Evolutionary conservation across 2,329 filamentous ascomycete genomes (phyloP), one percentile per base, ranked within the genome.

Genomic region (Talaromyces sp.): DNA sequence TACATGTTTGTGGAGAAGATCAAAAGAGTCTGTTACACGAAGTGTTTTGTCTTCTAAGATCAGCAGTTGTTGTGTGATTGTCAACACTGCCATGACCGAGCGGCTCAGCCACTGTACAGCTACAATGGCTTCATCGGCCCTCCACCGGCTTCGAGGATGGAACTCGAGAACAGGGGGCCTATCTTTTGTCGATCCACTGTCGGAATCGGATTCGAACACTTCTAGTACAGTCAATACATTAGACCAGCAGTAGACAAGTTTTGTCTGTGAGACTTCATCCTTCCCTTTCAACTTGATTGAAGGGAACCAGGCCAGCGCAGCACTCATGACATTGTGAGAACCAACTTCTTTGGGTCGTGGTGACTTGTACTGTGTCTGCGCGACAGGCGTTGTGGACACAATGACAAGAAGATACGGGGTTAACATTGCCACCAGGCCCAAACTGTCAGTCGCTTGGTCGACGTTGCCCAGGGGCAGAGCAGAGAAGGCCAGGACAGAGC

Each of bases 231-330:
- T 97, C 65, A 99, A 78, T n/a, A 97, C 86, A 69, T 97, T 97
- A 2, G 94, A 97, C 94, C 94, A 99, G 74, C 92, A 97, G 77
- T 99, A 99, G 0, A 91, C 93, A 19, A 99, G 83, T 74, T 99
- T 97, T 8, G 87, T 84, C 67, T 86, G 88, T 5, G 85, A 86
- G 0, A 84, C 85, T 53, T 84, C 79, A 63, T 91, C 87, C 10
- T 86, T 83, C 17, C 85, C 84, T 74, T 97, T 97, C 50, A 99
- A 80, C 70, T 90, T 94, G 52, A 99, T 94, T 1, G 92, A 92
- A 2, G 94, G 94, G 71, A 99, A 99, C 94, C 94, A 99, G 35
- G 94, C 92, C 55, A 99, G 77, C 67, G 93, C 96, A 2, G 93
- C 95, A 55, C 90, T 97, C 83, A 99, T 87, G 19, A 93, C 88